These are phyloP conservation scores for Adiantum capillusveneris DNA, from an alignment of 75 land plant species.

Conservation along the genomic window DNA sequence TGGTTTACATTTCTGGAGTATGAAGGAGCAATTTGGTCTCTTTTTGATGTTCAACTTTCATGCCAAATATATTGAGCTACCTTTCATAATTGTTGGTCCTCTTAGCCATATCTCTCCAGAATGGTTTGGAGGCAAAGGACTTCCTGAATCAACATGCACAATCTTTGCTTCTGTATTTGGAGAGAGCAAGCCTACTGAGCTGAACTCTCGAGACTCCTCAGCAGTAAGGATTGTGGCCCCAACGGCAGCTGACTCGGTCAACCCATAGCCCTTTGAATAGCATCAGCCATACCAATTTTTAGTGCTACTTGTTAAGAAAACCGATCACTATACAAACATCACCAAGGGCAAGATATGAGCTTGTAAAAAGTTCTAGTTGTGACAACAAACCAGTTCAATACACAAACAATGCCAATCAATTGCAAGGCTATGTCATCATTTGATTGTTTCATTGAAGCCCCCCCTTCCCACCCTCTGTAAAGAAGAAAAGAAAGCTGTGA, in stretches of 20 bases:
- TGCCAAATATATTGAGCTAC: conserved; percentile 13
- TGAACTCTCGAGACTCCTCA: conserved; percentile 18
- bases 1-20: not conserved
- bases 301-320: too few relatives aligned
- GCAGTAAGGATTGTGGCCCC: conserved; percentile 48
- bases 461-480: too few relatives aligned
- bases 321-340: too few relatives aligned
- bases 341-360: too few relatives aligned
- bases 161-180: conserved; percentile 69
- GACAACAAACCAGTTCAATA: too few relatives aligned
- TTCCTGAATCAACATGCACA: conserved; percentile 45
- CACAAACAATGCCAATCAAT: too few relatives aligned
- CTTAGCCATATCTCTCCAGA: conserved; percentile 70
- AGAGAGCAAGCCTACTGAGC: conserved; percentile 54
- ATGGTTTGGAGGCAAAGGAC: conserved; percentile 42
- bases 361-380: too few relatives aligned
- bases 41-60: too few relatives aligned
- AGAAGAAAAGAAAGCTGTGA: too few relatives aligned
- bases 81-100: conserved; percentile 70
- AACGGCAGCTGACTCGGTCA: conserved; percentile 69
- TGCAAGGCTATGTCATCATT: too few relatives aligned
- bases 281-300: too few relatives aligned
- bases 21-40: not conserved
- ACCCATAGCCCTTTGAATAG: conserved; percentile 70
- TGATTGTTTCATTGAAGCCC: too few relatives aligned